Base-by-base conservation (phyloP, 257 asterid species). In the Salvia splendens region DNA sequence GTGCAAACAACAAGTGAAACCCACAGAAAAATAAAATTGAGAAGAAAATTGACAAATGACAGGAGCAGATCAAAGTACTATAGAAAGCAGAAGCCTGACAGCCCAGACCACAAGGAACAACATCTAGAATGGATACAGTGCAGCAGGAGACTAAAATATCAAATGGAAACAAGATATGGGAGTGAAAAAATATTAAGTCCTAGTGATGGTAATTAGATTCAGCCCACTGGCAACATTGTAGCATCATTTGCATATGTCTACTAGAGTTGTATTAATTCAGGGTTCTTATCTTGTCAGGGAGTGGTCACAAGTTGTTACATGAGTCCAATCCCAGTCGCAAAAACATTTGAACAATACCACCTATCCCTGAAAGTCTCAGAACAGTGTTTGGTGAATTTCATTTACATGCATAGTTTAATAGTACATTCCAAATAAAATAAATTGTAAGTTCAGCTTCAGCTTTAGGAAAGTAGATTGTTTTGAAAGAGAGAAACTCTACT, bases 51-150 rank as follows among this genome's bases (percentile, higher is more conserved):
- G 12, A 45, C 38, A n/a, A 15, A 56, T 36, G 50, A 14, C 33
- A 15, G 67, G 32, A 71, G 63, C 65, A 8, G 7, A 46, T 61
- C 15, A 30, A 36, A 55, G 12, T 33, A 71, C 71, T 50, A 49
- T 12, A 45, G 33, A 20, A 50, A 24, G 62, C 16, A 5, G 5
- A 5, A n/a, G 46, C 56, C 9, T 8, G 50, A 35, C 48, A 12
- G 46, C 33, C 56, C 14, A 11, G 50, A 35, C 48, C 24, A 57
- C 33, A 36, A 20, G 40, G 55, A 42, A 38, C 40, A 11, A 30
- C 17, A 62, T 52, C 64, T 20, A 42, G 56, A 51, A 16, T 8
- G 9, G 60, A 53, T 17, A 47, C 8, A 50, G 40, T 4, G 43
- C 12, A 32, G 63, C 24, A 30, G 11, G 49, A 48, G 8, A 17